These are phyloP conservation scores for Chrysoporthe puriensis DNA, from an alignment of 2,329 filamentous ascomycete species.

Conservation along the genomic window DNA sequence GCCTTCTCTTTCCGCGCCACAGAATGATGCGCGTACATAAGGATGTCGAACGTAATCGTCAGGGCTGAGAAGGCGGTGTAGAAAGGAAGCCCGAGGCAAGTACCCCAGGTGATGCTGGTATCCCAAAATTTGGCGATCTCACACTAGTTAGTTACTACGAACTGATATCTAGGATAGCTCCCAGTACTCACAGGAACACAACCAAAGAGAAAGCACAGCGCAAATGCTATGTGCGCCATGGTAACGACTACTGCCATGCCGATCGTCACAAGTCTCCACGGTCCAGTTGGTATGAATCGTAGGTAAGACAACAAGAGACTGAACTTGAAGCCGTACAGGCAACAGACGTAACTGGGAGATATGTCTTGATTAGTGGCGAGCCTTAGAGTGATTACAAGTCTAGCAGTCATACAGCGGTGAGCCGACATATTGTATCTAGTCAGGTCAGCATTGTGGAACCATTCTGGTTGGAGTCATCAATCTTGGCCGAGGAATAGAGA, in stretches of 20 bases:
- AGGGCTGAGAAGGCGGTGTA: slow-evolving; percentile 48
- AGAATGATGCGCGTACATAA: slow-evolving; percentile 39
- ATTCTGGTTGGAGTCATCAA: not conserved
- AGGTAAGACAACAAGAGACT: slow-evolving; percentile 5
- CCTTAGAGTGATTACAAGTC: not conserved
- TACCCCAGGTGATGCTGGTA: slow-evolving; percentile 38
- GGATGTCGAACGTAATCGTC: slow-evolving; percentile 47
- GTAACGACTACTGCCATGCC: slow-evolving; percentile 40
- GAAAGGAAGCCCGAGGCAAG: slow-evolving; percentile 47
- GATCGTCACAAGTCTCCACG: slow-evolving; percentile 41
- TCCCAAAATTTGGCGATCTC: slow-evolving; percentile 44
- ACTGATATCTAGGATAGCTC: slow-evolving; percentile 14
- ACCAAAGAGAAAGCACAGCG: slow-evolving; percentile 41
- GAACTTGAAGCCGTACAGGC: slow-evolving; percentile 10
- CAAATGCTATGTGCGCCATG: slow-evolving; percentile 45
- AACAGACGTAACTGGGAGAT: not conserved
- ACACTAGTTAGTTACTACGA: not conserved
- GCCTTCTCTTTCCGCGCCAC: not conserved
- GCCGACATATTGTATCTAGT: slow-evolving; percentile 13
- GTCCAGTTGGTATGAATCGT: slow-evolving; percentile 31
- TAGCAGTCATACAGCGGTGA: not conserved
- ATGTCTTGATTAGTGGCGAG: not conserved
- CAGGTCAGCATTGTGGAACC: not conserved
- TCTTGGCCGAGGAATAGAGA: too few species aligned
- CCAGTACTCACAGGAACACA: slow-evolving; percentile 40